A percentile compares a stretch with the other conserved stretches of the same genome.
Evolutionary conservation across 2,329 filamentous ascomycete species (phyloP).

Genomic region (Epichloe gansuensis): DNA sequence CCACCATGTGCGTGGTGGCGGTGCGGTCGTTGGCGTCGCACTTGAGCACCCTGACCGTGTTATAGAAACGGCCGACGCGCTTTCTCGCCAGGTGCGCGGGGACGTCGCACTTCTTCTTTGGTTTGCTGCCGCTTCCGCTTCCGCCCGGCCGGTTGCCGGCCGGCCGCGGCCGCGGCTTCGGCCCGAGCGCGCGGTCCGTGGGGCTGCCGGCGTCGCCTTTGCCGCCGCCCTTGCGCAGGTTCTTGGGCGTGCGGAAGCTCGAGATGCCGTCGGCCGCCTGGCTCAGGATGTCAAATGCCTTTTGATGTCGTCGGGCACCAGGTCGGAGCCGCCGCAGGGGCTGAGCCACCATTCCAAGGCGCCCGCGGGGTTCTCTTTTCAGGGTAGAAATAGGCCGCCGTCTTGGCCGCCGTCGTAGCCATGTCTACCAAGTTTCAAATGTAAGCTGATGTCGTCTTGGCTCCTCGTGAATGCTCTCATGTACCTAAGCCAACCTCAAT

Average conservation of each 20-base stretch:
- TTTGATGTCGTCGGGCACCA: no score
- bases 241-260: background rate
- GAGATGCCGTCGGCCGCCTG: background rate
- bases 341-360: no score
- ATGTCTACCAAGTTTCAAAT: no score
- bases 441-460: no score
- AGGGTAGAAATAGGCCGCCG: no score
- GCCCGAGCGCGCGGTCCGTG: background rate
- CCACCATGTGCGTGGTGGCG: background rate
- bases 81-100: background rate
- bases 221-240: background rate
- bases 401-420: no score
- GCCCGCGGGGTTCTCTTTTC: no score
- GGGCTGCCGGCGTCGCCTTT: background rate
- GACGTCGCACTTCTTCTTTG: background rate
- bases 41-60: background rate
- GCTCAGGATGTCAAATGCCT: background rate
- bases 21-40: background rate
- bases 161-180: background rate
- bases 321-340: no score
- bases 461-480: no score
- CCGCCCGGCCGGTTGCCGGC: no score
- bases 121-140: background rate
- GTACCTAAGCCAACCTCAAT: no score
- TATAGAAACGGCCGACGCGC: background rate